Evolutionary conservation across 495 filamentous ascomycete species (phyloP).

Genomic region (Aspergillus egyptiacus): DNA sequence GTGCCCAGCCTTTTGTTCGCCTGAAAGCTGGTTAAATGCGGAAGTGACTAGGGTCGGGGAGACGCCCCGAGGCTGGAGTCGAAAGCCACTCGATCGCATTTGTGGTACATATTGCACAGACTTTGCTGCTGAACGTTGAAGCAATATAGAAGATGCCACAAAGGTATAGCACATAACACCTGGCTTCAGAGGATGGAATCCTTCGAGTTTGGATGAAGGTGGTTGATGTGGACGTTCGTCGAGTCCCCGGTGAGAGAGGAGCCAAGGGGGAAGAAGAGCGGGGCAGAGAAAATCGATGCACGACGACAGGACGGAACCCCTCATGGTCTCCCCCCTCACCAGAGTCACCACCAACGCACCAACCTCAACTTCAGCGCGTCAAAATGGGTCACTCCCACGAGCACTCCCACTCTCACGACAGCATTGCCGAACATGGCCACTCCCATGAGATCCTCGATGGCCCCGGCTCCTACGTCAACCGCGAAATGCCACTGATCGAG

Average conservation of each 20-base stretch:
- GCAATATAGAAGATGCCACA: background rate
- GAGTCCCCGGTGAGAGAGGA: background rate
- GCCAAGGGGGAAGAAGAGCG: no score
- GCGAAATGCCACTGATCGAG: slow-evolving; percentile 91
- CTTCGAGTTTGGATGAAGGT: background rate
- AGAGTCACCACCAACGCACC: background rate
- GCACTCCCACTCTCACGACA: slow-evolving; percentile 52
- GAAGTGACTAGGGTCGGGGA: slow-evolving; percentile 7
- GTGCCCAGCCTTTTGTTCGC: slow-evolving; percentile 3
- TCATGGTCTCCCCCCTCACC: background rate
- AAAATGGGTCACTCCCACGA: slow-evolving; percentile 24
- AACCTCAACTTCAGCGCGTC: no score
- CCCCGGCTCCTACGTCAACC: slow-evolving; percentile 78
- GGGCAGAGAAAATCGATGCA: background rate
- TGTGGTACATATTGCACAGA: slow-evolving; percentile 5
- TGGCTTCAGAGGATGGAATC: slow-evolving; percentile 2
- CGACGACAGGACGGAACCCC: no score
- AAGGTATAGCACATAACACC: background rate
- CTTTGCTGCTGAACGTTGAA: background rate
- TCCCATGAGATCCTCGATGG: slow-evolving; percentile 93
- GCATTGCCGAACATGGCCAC: slow-evolving; percentile 80
- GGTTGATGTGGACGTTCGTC: background rate
- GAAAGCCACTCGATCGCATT: background rate
- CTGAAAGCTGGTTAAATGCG: slow-evolving; percentile 7
- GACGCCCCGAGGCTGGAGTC: background rate